Conservation (phyloP, 2,329 filamentous ascomycete species). For the Cordyceps cateniannulata region DNA sequence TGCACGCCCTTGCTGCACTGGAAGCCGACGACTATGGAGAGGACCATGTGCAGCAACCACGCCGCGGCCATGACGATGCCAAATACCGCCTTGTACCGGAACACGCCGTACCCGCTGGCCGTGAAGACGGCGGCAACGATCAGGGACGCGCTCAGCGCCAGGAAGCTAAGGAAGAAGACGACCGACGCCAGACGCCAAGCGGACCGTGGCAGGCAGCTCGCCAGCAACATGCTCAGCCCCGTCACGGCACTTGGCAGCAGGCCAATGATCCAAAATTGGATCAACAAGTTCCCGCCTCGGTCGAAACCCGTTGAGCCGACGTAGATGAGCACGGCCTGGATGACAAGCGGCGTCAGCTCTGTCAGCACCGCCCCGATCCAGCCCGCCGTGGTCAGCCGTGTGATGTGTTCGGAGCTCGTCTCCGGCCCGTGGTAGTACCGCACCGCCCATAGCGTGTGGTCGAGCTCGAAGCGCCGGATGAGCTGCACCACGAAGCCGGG, state of each 20-base stretch:
- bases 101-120: not conserved
- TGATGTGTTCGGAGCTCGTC: not conserved
- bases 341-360: not conserved
- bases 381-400: not conserved
- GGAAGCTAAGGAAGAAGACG: slow-evolving; percentile 1
- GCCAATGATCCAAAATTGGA: slow-evolving; percentile 5
- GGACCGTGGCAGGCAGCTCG: not conserved
- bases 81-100: not conserved
- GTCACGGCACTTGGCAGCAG: not conserved
- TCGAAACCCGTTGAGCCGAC: slow-evolving; percentile 2
- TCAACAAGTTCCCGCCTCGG: not conserved
- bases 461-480: not conserved
- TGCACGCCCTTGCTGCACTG: slow-evolving; percentile 2
- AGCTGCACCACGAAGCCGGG: slow-evolving; percentile 5
- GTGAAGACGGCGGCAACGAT: not conserved
- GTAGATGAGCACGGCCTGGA: slow-evolving; percentile 8
- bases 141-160: not conserved
- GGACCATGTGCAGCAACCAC: slow-evolving; percentile 5
- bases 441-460: slow-evolving; percentile 2
- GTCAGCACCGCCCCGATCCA: not conserved
- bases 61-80: slow-evolving; percentile 6
- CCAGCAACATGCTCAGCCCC: slow-evolving; percentile 1
- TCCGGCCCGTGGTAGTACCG: slow-evolving; percentile 7
- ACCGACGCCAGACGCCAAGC: not conserved
- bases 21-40: not conserved